A percentile compares a stretch with the other conserved stretches of the same genome.
Evolutionary conservation across 2,329 filamentous ascomycete genomes (phyloP).

Genomic region (Trichoderma polysporum): DNA sequence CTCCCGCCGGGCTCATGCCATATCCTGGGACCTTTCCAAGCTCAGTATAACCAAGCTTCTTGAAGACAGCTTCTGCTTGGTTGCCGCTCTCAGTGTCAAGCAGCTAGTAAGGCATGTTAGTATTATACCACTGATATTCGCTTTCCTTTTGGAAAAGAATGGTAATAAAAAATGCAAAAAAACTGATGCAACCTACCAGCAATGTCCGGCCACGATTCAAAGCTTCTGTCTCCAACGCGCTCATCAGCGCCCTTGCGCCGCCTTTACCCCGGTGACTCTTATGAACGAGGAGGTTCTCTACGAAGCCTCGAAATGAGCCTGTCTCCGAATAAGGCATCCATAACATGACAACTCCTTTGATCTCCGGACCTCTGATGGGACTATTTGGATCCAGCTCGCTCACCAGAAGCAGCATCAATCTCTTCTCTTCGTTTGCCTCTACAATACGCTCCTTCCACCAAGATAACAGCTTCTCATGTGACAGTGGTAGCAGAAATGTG

Average conservation of each 20-base stretch:
- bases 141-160: neutral
- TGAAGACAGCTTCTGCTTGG: conserved; percentile 54
- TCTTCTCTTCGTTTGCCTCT: conserved; percentile 45
- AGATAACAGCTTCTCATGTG: conserved; percentile 52
- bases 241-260: conserved; percentile 52
- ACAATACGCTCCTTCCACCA: conserved; percentile 57
- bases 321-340: conserved; percentile 54
- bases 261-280: conserved; percentile 51
- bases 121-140: neutral
- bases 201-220: conserved; percentile 47
- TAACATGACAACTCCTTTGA: conserved; percentile 59
- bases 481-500: conserved; percentile 60
- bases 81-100: conserved; percentile 54
- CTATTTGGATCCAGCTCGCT: conserved; percentile 34
- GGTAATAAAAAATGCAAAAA: neutral
- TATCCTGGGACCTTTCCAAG: conserved; percentile 57
- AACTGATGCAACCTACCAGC: conserved; percentile 45
- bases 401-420: conserved; percentile 56
- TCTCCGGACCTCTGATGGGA: conserved; percentile 43
- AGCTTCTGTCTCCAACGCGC: conserved; percentile 56
- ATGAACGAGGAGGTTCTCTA: conserved; percentile 60
- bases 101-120: conserved; percentile 35
- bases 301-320: conserved; percentile 51
- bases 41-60: conserved; percentile 55
- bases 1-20: conserved; percentile 49